Evolutionary conservation across 768 basidiomycete species (phyloP), one percentile per base, ranked within the genome.

Genomic region (Mycena filopes): DNA sequence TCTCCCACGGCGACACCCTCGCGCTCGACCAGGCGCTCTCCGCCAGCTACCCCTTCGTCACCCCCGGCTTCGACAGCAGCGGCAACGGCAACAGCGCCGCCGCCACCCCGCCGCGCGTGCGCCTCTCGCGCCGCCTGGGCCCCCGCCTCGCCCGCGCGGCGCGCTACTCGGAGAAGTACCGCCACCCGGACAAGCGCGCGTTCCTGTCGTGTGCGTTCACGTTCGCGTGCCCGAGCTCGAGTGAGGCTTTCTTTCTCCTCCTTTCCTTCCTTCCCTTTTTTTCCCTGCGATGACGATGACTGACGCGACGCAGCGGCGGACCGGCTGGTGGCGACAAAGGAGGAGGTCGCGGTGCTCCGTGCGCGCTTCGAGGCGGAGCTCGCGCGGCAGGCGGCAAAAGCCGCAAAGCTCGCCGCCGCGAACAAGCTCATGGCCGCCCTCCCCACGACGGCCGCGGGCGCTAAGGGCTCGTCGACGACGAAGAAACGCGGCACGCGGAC

Each of bases 11-110:
- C 20, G 89, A 93, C 76, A 86, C 88, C 16, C 81, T 93, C 45
- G 91, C 91, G 38, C 79, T 94, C 29, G 93, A 95, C 73, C 90
- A 90, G 75, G 93, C 93, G 28, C 79, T 95, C 47, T 88, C 88
- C 41, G 84, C 82, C 59, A 83, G 80, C 67, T 80, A 79, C 47
- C 75, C 77, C 31, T 73, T 77, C 48, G 47, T 62, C n/a, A 69
- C 65, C 33, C 36, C 65, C 10, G 69, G 66, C 28, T 67, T 76
- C 31, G 71, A 77, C 62, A 67, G 68, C 28, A n/a, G n/a, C n/a
- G n/a, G n/a, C n/a, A n/a, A n/a, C n/a, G n/a, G n/a, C n/a, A n/a
- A n/a, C n/a, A n/a, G n/a, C n/a, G n/a, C n/a, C n/a, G n/a, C n/a
- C n/a, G 29, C 41, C 43, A 60, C 66, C 2, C 62, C 76, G 16